A percentile compares a stretch with the other conserved stretches of the same genome.
Evolutionary conservation across 2,329 filamentous ascomycete genomes (phyloP).

Genomic region (Paecilomyces sp.): DNA sequence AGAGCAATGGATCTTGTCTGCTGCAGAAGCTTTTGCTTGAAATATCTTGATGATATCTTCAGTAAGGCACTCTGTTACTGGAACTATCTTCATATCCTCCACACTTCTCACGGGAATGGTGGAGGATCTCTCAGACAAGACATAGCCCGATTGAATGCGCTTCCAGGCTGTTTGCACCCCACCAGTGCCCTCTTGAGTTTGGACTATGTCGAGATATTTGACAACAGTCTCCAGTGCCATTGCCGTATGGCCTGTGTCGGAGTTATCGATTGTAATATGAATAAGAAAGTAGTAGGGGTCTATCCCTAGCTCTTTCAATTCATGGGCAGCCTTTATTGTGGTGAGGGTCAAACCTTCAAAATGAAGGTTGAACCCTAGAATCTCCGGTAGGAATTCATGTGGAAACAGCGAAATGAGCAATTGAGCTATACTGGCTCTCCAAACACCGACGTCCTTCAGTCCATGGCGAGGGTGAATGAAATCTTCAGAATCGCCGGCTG

Average conservation of each 20-base stretch:
- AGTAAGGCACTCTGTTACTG: slow-evolving; percentile 24
- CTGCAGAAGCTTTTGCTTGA: too few species aligned
- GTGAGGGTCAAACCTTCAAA: slow-evolving; percentile 39
- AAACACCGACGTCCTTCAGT: slow-evolving; percentile 21
- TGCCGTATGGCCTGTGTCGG: slow-evolving; percentile 41
- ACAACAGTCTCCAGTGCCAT: slow-evolving; percentile 37
- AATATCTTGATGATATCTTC: too few species aligned
- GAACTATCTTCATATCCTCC: too few species aligned
- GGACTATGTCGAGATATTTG: slow-evolving; percentile 30
- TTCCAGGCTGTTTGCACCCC: slow-evolving; percentile 31
- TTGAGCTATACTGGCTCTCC: slow-evolving; percentile 41
- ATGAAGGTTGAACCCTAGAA: slow-evolving; percentile 46
- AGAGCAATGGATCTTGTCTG: too few species aligned
- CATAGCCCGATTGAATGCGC: slow-evolving; percentile 37
- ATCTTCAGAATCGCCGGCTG: slow-evolving; percentile 9
- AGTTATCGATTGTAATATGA: slow-evolving; percentile 47
- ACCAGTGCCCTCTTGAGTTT: slow-evolving; percentile 15
- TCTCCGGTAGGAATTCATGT: slow-evolving; percentile 44
- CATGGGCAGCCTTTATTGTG: slow-evolving; percentile 33
- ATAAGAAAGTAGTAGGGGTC: slow-evolving; percentile 44
- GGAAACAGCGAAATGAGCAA: slow-evolving; percentile 43
- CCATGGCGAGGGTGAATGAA: slow-evolving; percentile 14
- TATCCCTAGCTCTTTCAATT: slow-evolving; percentile 38
- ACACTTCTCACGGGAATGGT: slow-evolving; percentile 4
- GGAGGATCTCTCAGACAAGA: slow-evolving; percentile 28